Evolutionary conservation across 257 asterid species (phyloP).

Genomic region (Cynanchum wilfordii): DNA sequence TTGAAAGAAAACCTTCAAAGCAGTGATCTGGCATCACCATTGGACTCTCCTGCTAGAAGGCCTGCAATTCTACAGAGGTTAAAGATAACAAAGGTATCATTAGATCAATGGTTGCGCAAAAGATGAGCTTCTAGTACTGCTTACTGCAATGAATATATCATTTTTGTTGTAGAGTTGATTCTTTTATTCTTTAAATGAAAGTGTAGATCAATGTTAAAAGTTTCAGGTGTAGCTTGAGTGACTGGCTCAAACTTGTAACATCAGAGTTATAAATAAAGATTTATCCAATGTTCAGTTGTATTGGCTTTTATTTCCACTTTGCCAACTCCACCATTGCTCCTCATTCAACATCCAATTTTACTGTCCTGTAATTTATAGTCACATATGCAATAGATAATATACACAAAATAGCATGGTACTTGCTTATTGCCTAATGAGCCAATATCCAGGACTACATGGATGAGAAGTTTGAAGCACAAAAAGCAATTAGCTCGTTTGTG

Average conservation of each 20-base stretch:
- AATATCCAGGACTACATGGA: not conserved
- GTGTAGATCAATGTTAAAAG: not conserved
- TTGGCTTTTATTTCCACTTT: not conserved
- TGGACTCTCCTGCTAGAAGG: conserved; percentile 58
- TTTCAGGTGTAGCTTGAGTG: not conserved
- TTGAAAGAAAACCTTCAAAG: conserved; percentile 28
- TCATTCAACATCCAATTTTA: not conserved
- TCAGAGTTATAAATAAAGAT: not conserved
- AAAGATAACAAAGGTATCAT: conserved; percentile 55
- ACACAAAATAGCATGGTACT: not conserved
- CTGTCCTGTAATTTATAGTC: not conserved
- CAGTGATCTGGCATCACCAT: conserved; percentile 20
- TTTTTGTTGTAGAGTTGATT: conserved; percentile 24
- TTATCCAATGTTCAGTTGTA: not conserved
- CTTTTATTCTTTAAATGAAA: conserved; percentile 19
- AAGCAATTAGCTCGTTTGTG: not conserved
- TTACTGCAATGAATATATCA: not conserved
- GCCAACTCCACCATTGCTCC: not conserved
- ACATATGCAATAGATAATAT: not conserved
- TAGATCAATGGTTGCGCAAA: conserved; percentile 61
- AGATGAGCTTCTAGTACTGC: conserved; percentile 20
- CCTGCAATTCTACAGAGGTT: conserved; percentile 61
- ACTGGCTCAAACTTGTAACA: not conserved
- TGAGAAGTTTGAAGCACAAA: not conserved
- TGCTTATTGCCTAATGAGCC: not conserved